Percentiles rank a stretch among this genome's conserved stretches.
Evolutionary conservation across 2,329 filamentous ascomycete species (phyloP).

Genomic region (Epicoccum nigrum): DNA sequence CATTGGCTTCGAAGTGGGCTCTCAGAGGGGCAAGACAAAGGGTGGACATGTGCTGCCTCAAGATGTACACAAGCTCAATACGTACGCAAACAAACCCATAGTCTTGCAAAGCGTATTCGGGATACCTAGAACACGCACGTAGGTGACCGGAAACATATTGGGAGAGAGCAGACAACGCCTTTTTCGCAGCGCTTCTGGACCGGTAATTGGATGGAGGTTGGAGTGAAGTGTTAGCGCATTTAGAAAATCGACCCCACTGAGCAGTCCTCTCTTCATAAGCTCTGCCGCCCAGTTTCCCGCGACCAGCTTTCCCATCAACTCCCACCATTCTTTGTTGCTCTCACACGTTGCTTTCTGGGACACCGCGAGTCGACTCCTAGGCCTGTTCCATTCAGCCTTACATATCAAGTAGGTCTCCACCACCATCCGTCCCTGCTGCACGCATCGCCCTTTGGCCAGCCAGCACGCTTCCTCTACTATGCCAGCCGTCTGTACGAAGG

Average conservation of each 20-base stretch:
- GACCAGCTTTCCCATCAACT: slow-evolving; percentile 18
- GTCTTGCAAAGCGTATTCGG: slow-evolving; percentile 24
- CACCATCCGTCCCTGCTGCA: slow-evolving; percentile 22
- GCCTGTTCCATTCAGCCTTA: slow-evolving; percentile 32
- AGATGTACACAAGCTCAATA: slow-evolving; percentile 17
- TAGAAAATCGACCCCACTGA: slow-evolving; percentile 45
- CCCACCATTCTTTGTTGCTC: slow-evolving; percentile 25
- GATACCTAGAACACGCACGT: slow-evolving; percentile 24
- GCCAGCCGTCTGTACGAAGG: slow-evolving; percentile 29
- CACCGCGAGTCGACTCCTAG: slow-evolving; percentile 33
- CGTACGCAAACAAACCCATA: slow-evolving; percentile 28
- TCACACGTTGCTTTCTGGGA: slow-evolving; percentile 40
- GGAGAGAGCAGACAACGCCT: slow-evolving; percentile 28
- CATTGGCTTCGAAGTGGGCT: slow-evolving; percentile 25
- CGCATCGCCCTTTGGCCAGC: slow-evolving; percentile 20
- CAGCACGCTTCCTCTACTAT: slow-evolving; percentile 15
- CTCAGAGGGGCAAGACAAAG: slow-evolving; percentile 21
- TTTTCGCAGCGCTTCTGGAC: slow-evolving; percentile 34
- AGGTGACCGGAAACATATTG: slow-evolving; percentile 27
- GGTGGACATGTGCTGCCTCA: slow-evolving; percentile 28
- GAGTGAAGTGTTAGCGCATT: slow-evolving; percentile 45
- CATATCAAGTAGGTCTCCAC: slow-evolving; percentile 39
- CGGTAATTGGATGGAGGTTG: slow-evolving; percentile 38
- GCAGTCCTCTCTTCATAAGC: slow-evolving; percentile 45
- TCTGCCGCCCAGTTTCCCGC: slow-evolving; percentile 32